Conservation (phyloP, 345 rosid genomes). For the Corymbia maculata region DNA sequence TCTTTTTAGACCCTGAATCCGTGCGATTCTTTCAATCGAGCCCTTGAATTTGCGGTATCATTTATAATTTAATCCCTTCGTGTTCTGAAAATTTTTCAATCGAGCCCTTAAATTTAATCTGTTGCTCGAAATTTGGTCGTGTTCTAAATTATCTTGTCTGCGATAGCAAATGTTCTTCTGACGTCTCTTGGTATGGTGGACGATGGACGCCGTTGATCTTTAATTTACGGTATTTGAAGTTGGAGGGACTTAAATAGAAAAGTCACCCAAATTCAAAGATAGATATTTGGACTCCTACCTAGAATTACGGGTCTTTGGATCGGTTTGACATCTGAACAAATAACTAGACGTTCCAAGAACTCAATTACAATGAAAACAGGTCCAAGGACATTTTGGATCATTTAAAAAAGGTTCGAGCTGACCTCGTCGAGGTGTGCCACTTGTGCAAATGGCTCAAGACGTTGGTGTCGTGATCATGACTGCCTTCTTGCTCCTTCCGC, state of each 20-base stretch:
- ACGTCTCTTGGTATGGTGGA: neutral
- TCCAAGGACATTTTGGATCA: neutral
- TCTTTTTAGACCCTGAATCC: neutral
- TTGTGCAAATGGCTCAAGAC: neutral
- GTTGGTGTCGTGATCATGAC: neutral
- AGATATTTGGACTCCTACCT: neutral
- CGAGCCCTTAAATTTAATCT: neutral
- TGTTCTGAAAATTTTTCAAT: neutral
- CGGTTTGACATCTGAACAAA: neutral
- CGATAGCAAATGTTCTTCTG: neutral
- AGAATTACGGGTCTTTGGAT: neutral
- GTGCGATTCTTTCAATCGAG: neutral
- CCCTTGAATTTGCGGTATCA: neutral
- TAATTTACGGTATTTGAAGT: neutral
- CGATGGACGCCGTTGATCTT: fast-evolving
- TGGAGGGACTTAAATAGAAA: neutral
- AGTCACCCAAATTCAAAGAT: neutral
- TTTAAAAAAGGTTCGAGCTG: neutral
- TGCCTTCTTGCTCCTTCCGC: neutral
- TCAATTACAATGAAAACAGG: neutral
- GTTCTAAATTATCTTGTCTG: neutral
- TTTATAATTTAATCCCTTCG: neutral
- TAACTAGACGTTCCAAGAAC: neutral
- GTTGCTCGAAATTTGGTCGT: neutral
- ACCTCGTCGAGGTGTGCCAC: neutral